These are phyloP conservation scores for Kingdonia uniflora DNA, from an alignment of 164 flowering plant genomes.

Conservation along the genomic window DNA sequence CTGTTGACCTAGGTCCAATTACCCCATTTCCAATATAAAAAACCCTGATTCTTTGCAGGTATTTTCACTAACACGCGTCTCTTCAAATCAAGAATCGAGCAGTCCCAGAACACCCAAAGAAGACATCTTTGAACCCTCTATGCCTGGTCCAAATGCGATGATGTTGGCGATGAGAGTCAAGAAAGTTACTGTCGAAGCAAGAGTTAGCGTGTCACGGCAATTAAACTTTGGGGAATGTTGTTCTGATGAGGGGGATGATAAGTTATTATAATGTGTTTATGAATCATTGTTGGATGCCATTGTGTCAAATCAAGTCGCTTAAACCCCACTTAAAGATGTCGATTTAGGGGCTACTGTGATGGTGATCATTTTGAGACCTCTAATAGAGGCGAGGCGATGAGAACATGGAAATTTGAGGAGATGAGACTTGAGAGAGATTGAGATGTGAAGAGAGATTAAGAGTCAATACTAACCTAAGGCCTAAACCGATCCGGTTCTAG, in stretches of 20 bases:
- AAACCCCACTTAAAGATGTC: constrained; percentile 4
- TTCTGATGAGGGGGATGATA: constrained; percentile 26
- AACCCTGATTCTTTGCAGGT: background rate
- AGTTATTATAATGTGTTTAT: constrained; percentile 32
- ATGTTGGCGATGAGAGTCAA: constrained; percentile 39
- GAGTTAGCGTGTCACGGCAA: background rate
- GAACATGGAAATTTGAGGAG: no score
- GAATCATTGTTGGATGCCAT: constrained; percentile 37
- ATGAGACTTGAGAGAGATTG: no score
- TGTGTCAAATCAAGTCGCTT: constrained; percentile 24
- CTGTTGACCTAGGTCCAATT: no score
- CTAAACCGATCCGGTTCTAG: no score
- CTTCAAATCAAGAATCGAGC: constrained; percentile 15
- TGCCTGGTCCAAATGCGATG: constrained; percentile 52
- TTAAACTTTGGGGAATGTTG: constrained; percentile 2
- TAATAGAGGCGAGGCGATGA: no score
- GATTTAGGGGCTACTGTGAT: constrained; percentile 5
- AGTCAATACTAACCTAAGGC: no score
- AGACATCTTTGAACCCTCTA: constrained; percentile 60
- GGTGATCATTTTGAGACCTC: constrained; percentile 37
- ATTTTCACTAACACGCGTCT: constrained; percentile 22
- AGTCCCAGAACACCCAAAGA: constrained; percentile 39
- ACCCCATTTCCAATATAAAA: no score
- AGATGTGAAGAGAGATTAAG: no score
- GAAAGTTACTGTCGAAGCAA: constrained; percentile 33